These are phyloP conservation scores for Phytophthora sp. DNA, from an alignment of 352 stramenopile species.

Conservation along the genomic window DNA sequence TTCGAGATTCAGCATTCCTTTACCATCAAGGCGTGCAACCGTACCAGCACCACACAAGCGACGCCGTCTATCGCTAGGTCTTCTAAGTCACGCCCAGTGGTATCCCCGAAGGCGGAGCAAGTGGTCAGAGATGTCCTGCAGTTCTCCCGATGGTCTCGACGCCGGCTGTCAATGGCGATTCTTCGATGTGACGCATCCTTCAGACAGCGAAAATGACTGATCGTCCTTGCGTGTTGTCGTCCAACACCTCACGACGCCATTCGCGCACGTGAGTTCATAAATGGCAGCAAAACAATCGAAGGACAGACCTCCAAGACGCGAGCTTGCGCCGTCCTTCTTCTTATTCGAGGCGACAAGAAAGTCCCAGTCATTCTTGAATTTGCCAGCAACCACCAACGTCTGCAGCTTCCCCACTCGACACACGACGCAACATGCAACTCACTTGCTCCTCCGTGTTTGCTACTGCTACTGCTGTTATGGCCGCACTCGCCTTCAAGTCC, in stretches of 20 bases:
- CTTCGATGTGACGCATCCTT: slow-evolving; percentile 10
- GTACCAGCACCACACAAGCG: slow-evolving; percentile 9
- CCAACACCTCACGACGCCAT: slow-evolving; percentile 2
- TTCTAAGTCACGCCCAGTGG: slow-evolving; percentile 7
- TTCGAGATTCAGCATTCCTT: slow-evolving; percentile 2
- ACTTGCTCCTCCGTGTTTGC: slow-evolving; percentile 3
- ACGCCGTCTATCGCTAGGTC: slow-evolving; percentile 21
- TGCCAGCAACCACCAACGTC: slow-evolving; percentile 15
- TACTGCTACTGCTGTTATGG: neutral
- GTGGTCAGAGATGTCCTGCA: slow-evolving; percentile 25
- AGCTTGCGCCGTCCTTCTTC: slow-evolving; percentile 1
- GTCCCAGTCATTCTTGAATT: slow-evolving; percentile 31
- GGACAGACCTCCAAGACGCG: neutral
- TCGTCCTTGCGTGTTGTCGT: slow-evolving; percentile 8
- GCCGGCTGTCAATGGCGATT: slow-evolving; percentile 22
- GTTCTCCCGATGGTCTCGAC: slow-evolving; percentile 8
- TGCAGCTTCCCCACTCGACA: neutral
- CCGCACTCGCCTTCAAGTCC: slow-evolving; percentile 21
- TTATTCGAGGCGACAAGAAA: slow-evolving; percentile 13
- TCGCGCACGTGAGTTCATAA: slow-evolving; percentile 10
- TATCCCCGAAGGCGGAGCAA: neutral
- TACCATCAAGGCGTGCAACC: too few relatives aligned
- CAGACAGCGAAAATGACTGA: slow-evolving; percentile 19
- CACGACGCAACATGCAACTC: slow-evolving; percentile 20
- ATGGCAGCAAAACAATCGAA: slow-evolving; percentile 10